phyloP scores from a whole-genome alignment of 1,139 yeast species.

The Taphrina sp. region DNA sequence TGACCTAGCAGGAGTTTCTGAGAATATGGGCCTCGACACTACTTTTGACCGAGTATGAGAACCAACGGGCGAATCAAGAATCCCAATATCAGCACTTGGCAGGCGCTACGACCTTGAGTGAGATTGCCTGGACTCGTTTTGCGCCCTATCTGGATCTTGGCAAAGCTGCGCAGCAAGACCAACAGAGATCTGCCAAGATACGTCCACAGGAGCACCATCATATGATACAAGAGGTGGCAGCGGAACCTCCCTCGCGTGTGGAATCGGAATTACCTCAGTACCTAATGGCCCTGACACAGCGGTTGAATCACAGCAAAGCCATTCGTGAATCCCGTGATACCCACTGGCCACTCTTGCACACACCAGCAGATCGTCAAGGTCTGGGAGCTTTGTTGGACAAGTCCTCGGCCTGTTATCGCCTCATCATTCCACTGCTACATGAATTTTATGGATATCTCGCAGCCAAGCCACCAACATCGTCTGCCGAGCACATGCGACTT shows the following conservation, averaged over 20 bases:
- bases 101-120: constrained; percentile 22
- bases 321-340: constrained; percentile 6
- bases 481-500: background rate
- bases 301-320: constrained; percentile 17
- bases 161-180: background rate
- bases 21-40: constrained; percentile 18
- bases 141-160: background rate
- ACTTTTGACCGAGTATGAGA: constrained; percentile 22
- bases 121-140: constrained; percentile 4
- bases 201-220: background rate
- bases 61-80: constrained; percentile 11
- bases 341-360: constrained; percentile 16
- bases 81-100: constrained; percentile 15
- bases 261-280: constrained; percentile 19
- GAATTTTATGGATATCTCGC: constrained; percentile 7
- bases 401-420: constrained; percentile 9
- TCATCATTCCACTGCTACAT: constrained; percentile 15
- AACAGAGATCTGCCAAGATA: background rate
- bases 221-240: background rate
- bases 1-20: constrained; percentile 17
- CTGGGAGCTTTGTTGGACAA: constrained; percentile 18
- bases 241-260: background rate
- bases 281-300: constrained; percentile 9
- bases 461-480: constrained; percentile 3
- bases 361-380: constrained; percentile 8